Evolutionary conservation across 163 green algal genomes (phyloP).

Genomic region (Volvox carteri): DNA sequence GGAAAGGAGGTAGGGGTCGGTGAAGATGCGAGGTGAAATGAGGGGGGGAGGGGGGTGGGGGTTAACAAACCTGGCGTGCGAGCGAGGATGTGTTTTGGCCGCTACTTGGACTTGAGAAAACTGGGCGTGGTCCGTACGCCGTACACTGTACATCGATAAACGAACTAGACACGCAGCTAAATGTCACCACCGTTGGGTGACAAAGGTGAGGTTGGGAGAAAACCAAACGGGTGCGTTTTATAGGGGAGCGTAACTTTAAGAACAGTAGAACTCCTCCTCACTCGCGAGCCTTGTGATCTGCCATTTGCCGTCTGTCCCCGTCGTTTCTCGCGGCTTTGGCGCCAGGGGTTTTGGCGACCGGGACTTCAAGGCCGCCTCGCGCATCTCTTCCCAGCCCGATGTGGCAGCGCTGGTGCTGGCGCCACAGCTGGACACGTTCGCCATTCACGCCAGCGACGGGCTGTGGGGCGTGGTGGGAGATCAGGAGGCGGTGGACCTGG

Average conservation of each 20-base stretch:
- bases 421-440: slow-evolving; percentile 79
- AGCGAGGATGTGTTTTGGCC: no score
- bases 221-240: no score
- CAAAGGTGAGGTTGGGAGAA: no score
- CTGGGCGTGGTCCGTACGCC: no score
- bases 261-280: no score
- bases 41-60: no score
- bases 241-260: no score
- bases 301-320: background rate
- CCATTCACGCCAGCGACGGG: slow-evolving; percentile 90
- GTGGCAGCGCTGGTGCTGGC: slow-evolving; percentile 52
- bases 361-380: slow-evolving; percentile 59
- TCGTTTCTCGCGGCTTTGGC: background rate
- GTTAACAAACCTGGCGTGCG: no score
- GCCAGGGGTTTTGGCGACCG: slow-evolving; percentile 58
- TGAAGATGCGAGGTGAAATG: no score
- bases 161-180: background rate
- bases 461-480: slow-evolving; percentile 89
- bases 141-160: background rate
- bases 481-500: slow-evolving; percentile 68
- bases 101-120: no score
- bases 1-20: no score
- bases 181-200: background rate
- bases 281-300: no score
- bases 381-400: slow-evolving; percentile 56